phyloP scores from a whole-genome alignment of 306 rosid genomes.

The Begonia loranthoides region DNA sequence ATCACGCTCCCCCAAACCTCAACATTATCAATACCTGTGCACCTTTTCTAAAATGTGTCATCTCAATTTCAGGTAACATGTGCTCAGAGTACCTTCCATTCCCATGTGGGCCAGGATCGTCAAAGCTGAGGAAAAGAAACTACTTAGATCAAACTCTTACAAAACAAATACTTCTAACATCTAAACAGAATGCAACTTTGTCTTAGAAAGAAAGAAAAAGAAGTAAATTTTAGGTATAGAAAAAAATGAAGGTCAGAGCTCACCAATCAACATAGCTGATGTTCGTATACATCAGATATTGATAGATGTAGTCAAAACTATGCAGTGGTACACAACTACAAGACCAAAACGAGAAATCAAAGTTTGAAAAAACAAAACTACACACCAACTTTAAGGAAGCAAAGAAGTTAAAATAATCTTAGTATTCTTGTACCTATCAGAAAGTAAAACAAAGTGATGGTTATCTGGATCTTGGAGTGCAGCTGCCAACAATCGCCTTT shows the following conservation, averaged over 20 bases:
- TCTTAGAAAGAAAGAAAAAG: neutral
- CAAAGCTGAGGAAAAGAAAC: constrained; percentile 22
- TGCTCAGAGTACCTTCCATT: constrained; percentile 66
- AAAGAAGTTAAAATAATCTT: constrained; percentile 1
- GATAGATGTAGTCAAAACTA: constrained; percentile 61
- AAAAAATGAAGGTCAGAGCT: constrained; percentile 10
- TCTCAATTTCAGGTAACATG: constrained; percentile 84
- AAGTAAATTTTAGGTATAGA: neutral
- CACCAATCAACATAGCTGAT: constrained; percentile 91
- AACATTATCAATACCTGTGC: constrained; percentile 56
- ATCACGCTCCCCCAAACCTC: neutral
- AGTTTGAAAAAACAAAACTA: constrained; percentile 2
- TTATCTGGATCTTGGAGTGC: constrained; percentile 76
- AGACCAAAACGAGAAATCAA: constrained; percentile 12
- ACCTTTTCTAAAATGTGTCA: constrained; percentile 68
- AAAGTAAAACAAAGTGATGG: constrained; percentile 78
- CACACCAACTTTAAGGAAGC: constrained; percentile 3
- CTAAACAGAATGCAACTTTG: neutral
- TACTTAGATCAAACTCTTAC: no score
- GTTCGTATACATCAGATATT: constrained; percentile 68
- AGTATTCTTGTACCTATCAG: constrained; percentile 57
- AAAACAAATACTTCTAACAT: neutral
- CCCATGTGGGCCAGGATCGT: constrained; percentile 91
- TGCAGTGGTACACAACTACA: constrained; percentile 82
- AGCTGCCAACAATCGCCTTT: constrained; percentile 78